Base-by-base conservation (phyloP, 805 yeast species). In the Wickerhamiella hasegawae region DNA sequence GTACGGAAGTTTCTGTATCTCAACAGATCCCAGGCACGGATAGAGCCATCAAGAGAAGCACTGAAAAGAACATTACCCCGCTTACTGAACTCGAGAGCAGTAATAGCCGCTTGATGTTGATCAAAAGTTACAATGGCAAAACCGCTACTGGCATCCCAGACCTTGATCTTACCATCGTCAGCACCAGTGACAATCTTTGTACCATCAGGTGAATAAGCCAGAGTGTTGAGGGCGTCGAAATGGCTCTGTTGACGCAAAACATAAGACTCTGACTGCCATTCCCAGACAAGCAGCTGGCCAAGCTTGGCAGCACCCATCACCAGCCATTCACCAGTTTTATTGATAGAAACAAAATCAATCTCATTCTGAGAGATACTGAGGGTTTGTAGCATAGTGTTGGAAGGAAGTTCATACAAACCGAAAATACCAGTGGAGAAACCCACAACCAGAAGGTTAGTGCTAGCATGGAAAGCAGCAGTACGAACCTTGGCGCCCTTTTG, bases 221-320 rank as follows among this genome's bases (percentile, higher is more conserved):
- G 53, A 12, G 83, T 66, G 50, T 83, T 87, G 55, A 84, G 71
- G 0, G 94, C 65, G 55, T 90, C 98, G 51, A 81, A 87, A 58
- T 90, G 98, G 18, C 97, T 96, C 58, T 90, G 98, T 54, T 90
- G 98, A 53, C 87, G 85, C 44, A 90, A 63, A 32, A 90, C 78
- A 52, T 87, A 90, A 0, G 95, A 81, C 55, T 90, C 98, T 4
- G 94, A 80, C 60, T 90, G 95, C 98, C 98, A 90, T 64, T 90
- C 98, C 64, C 93, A 90, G 0, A 90, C 98, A 38, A 90, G 60
- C 40, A 90, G 60, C 58, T 90, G 98, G n/a, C 98, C 98, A 20
- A 81, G 57, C 50, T 74, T 76, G 23, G 83, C 60, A 0, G 96
- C 84, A 4, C 98, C 98, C 55, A 90, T 81, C 0, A 95, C 94